Evolutionary conservation across 1,284 basidiomycete genomes (phyloP).

Genomic region (Trametes versicolor): DNA sequence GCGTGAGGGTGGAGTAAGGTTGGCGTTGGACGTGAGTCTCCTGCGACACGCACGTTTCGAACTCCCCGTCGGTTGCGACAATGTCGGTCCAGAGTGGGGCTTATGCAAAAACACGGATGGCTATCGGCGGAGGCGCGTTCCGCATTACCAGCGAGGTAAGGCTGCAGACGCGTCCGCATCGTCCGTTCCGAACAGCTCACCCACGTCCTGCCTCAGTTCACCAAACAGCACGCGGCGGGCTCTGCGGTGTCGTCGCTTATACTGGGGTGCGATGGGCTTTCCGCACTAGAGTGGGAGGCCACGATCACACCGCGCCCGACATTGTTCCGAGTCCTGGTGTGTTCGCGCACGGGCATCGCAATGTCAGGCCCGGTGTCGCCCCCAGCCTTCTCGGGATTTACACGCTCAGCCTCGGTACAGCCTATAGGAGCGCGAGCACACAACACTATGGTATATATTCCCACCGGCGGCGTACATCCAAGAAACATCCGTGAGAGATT

Average conservation of each 20-base stretch:
- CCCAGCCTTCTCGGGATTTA: constrained; percentile 15
- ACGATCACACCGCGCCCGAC: constrained; percentile 16
- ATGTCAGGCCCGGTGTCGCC: constrained; percentile 7
- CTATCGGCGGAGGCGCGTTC: background rate
- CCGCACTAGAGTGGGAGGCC: constrained; percentile 17
- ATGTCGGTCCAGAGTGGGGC: constrained; percentile 1
- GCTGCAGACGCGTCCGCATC: background rate
- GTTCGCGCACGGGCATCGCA: constrained; percentile 1
- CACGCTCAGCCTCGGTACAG: constrained; percentile 18
- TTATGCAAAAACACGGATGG: constrained; percentile 1
- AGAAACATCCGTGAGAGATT: constrained; percentile 24
- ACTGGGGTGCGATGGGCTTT: constrained; percentile 28
- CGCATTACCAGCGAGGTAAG: constrained; percentile 3
- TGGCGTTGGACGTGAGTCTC: constrained; percentile 4
- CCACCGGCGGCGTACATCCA: constrained; percentile 5
- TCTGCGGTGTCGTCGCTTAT: constrained; percentile 24
- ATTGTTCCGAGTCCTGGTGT: constrained; percentile 25
- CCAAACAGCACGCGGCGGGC: background rate
- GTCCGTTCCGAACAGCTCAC: background rate
- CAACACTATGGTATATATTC: constrained; percentile 11
- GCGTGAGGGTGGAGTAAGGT: constrained; percentile 10
- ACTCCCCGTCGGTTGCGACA: background rate
- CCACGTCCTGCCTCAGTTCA: background rate
- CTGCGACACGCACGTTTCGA: background rate
- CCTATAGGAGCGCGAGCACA: constrained; percentile 18